Evolutionary conservation across 306 rosid species (phyloP).

Genomic region (Potentilla sterilis): DNA sequence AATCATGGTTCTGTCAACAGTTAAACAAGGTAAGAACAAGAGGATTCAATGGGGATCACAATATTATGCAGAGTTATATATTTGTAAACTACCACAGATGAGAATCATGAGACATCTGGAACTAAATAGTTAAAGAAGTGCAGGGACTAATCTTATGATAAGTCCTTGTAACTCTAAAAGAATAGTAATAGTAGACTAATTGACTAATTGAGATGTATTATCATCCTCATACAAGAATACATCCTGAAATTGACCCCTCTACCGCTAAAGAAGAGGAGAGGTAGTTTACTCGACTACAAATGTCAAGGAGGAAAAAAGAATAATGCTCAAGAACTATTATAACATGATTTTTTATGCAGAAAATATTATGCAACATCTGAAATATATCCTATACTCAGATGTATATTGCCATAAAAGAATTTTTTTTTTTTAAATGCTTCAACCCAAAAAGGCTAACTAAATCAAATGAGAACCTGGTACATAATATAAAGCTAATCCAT

Average conservation of each 20-base stretch:
- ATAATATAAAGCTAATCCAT: conserved; percentile 16
- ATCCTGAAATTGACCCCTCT: too few relatives aligned
- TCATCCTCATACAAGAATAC: too few relatives aligned
- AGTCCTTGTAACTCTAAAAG: too few relatives aligned
- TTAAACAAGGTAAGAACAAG: conserved; percentile 24
- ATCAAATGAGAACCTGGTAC: not conserved
- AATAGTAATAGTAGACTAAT: too few relatives aligned
- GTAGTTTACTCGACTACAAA: too few relatives aligned
- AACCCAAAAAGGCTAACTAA: not conserved
- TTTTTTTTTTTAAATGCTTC: not conserved
- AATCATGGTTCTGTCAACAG: conserved; percentile 75
- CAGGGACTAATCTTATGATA: too few relatives aligned
- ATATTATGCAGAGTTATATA: not conserved
- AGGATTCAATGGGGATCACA: conserved; percentile 8
- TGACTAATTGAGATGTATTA: too few relatives aligned
- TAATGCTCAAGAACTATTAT: not conserved
- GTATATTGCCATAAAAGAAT: not conserved
- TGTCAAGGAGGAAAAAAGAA: too few relatives aligned
- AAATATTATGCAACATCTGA: not conserved
- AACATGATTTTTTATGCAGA: not conserved
- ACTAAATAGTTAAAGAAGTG: too few relatives aligned
- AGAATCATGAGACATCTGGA: too few relatives aligned
- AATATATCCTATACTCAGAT: not conserved
- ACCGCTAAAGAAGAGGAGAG: too few relatives aligned
- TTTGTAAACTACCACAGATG: too few relatives aligned